Evolutionary conservation across 23 red algal genomes (phyloP), one percentile per base, ranked within the genome.

Genomic region (Gracilaria gracilis): DNA sequence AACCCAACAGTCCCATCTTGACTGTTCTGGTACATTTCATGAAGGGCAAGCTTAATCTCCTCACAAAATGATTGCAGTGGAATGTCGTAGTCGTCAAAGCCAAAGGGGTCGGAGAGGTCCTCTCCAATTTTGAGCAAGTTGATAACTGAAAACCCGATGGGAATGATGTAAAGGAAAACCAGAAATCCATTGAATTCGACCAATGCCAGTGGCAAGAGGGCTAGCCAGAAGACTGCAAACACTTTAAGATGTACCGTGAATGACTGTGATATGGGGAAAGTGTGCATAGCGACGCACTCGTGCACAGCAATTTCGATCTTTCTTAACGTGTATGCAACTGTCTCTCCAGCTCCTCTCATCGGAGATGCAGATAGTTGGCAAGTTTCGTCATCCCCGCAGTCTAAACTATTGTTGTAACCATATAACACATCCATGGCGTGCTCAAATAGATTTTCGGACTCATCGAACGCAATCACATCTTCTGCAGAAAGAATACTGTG

Each of bases 181-280:
- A 88, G 37, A 61, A 61, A 88, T 34, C 84, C 84, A 37, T 74
- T 55, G 84, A 88, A 88, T 0, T 61, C 47, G 35, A 88, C 67
- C n/a, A 88, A 59, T 13, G 50, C 49, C 9, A 88, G 37, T 42
- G 84, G 84, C 29, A 88, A 20, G 1, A 75, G 44, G 25, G 84
- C 84, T 40, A 88, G 25, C 84, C 84, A 88, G 53, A 88, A 58
- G 37, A 42, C 16, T 1, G 66, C 46, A 25, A 75, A 88, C 35
- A 77, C 51, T 36, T 59, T 75, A 3, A 88, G 71, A 78, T 88
- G 84, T 16, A 58, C 19, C 12, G 84, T 88, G 53, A 88, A 88
- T 23, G 84, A 58, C 54, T 33, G 66, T 11, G 84, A 75, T 59
- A 88, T 88, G 33, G 84, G 84, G 34, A 61, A 77, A 24, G 40